Base-by-base conservation (phyloP, 495 filamentous ascomycete species). In the Acidomyces sp. region DNA sequence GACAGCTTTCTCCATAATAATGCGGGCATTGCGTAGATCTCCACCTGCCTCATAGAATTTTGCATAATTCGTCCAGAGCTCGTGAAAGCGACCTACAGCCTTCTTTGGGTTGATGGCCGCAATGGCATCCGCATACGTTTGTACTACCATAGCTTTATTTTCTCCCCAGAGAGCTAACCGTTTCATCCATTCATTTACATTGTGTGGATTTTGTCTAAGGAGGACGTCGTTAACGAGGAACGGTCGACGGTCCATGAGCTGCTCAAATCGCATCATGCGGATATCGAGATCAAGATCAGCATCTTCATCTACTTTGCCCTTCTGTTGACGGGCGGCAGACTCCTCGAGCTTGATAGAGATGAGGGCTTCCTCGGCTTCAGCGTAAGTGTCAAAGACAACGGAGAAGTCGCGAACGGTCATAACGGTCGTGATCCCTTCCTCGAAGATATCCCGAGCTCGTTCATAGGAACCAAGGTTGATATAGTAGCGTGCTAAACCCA, bases 331-430 rank as follows among this genome's bases (percentile, higher is more conserved):
- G 30, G 66, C 60, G 2, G 85, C 82, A 6, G 86, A 87, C 28
- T 78, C 68, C 54, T 95, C 86, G 80, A 96, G 93, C 55, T 95
- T 59, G 27, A 71, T 81, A 20, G 82, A 76, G 45, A 95, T 95
- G 52, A 96, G 81, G 0, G 86, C 87, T 62, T 99, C 92, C 57
- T 99, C 92, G 32, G 94, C 94, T 59, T 99, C 92, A 28, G 79
- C 75, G 55, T 99, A 99, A 0, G 85, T 80, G 57, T 99, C 92
- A 49, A 99, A 99, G 17, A 96, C 76, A 31, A 95, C 71, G 0
- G 88, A 92, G 53, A 99, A 99, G 62, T 99, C 92, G 37, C 92
- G 75, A n/a, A 96, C 85, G 3, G 92, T 99, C 88, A 95, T 94
- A 41, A 95, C 92, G 1, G 90, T 96, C 20, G 83, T 93, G 47